These are phyloP conservation scores for Ogataea wickerhamii DNA, from an alignment of 805 yeast species.

Conservation along the genomic window DNA sequence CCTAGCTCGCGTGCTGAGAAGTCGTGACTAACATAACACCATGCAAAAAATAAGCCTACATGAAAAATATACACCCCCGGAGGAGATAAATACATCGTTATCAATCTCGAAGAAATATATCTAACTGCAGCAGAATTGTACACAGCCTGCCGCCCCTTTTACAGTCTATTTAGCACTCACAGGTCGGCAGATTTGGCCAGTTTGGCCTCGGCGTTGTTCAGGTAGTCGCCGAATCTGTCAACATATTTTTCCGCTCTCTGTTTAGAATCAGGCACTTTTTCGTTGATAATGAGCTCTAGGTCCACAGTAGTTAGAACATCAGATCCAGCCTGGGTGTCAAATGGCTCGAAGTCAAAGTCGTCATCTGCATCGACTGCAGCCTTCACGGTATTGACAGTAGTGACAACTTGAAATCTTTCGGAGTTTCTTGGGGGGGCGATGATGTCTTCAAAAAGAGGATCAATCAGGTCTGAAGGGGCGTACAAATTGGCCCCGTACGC, in stretches of 20 bases:
- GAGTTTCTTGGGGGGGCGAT: conserved; percentile 42
- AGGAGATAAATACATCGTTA: too few species aligned
- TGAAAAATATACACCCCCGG: too few species aligned
- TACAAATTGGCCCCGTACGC: conserved; percentile 38
- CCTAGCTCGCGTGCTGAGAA: too few species aligned
- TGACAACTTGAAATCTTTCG: conserved; percentile 40
- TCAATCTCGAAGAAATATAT: too few species aligned
- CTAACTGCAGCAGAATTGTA: too few species aligned
- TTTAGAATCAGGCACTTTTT: conserved; percentile 43
- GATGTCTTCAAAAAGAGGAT: conserved; percentile 58
- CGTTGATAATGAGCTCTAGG: conserved; percentile 35
- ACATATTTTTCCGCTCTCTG: conserved; percentile 40
- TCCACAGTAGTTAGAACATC: conserved; percentile 31
- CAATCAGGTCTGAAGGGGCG: conserved; percentile 46
- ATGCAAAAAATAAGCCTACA: too few species aligned
- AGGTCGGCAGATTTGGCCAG: too few species aligned
- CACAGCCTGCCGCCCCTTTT: too few species aligned
- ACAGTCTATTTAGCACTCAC: too few species aligned
- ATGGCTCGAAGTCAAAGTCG: conserved; percentile 25
- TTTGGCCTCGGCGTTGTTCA: conserved; percentile 19
- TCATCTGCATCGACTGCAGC: conserved; percentile 16
- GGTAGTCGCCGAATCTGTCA: conserved; percentile 21
- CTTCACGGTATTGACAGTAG: conserved; percentile 25
- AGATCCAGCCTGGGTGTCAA: conserved; percentile 14
- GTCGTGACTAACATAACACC: too few species aligned